Evolutionary conservation across 495 filamentous ascomycete genomes (phyloP), one percentile per base, ranked within the genome.

Genomic region (Tuber calosporum): DNA sequence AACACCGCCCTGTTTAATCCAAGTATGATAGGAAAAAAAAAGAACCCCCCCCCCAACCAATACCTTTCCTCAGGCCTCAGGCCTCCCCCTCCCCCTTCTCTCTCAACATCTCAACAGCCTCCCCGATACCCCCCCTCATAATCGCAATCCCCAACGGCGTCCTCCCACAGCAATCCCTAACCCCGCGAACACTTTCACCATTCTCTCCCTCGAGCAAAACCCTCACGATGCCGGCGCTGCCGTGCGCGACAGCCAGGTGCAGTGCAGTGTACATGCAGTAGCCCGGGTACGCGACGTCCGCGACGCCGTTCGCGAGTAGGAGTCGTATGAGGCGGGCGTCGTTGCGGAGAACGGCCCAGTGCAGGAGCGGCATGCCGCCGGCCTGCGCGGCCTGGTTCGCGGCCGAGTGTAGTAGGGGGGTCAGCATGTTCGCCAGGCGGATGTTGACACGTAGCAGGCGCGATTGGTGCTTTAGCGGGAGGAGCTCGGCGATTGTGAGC

Each of bases 201-300:
- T 62, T 62, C 53, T 62, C 53, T 4, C 53, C 53, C 26, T 62
- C 53, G 26, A 62, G 53, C 11, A 62, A 34, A 34, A 34, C 26
- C 53, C 26, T 62, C 53, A 62, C 53, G 26, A 62, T 9, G 11
- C 11, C 26, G 13, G 11, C 53, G 26, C 53, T 26, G 53, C 26
- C 26, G 53, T 62, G 53, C 53, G 53, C 53, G 53, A 62, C 53
- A 62, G 53, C 53, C 13, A 62, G 53, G 53, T 62, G 53, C 13
- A 62, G 26, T 26, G 53, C 53, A 34, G 53, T 62, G 53, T 62
- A 62, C 26, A 34, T 62, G 11, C 53, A 62, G 53, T 62, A 34
- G 0, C 53, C 26, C 11, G 53, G 53, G 26, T 34, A 26, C 26
- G 53, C 53, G 26, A 62, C 53, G 13, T 62, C 53, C 13, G 13